Percentiles rank a stretch among this genome's conserved stretches.
These are phyloP conservation scores for Kondoa malvinella DNA, from an alignment of 768 basidiomycete genomes.

Conservation along the genomic window DNA sequence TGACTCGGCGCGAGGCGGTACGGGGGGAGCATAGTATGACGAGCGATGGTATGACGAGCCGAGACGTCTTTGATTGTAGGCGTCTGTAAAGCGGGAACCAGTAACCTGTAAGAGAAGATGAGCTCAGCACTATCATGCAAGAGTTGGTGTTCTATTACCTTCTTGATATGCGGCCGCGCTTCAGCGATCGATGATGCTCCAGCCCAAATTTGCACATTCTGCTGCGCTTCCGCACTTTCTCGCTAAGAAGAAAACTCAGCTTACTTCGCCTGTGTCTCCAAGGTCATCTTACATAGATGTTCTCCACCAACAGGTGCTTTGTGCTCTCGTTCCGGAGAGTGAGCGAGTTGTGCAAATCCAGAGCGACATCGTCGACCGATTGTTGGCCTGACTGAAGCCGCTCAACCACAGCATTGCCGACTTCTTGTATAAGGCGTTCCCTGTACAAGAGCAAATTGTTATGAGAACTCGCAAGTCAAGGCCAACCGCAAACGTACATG, in stretches of 20 bases:
- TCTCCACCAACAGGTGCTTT: constrained; percentile 88
- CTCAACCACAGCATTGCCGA: constrained; percentile 80
- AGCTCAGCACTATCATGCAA: not conserved
- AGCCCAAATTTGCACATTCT: constrained; percentile 73
- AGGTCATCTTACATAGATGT: constrained; percentile 47
- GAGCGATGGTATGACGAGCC: constrained; percentile 24
- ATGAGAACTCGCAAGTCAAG: not conserved
- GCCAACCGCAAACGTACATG: constrained; percentile 41
- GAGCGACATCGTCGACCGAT: constrained; percentile 89
- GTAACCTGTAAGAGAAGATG: constrained; percentile 46
- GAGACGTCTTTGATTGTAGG: constrained; percentile 54
- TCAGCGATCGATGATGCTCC: constrained; percentile 47
- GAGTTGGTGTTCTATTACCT: constrained; percentile 39
- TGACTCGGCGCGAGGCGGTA: constrained; percentile 14
- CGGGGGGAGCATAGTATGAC: constrained; percentile 17
- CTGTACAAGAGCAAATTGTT: not conserved
- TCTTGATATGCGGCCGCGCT: constrained; percentile 59
- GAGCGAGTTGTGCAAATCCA: constrained; percentile 78
- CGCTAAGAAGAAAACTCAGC: constrained; percentile 30
- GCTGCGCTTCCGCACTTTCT: constrained; percentile 67
- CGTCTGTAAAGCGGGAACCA: constrained; percentile 92
- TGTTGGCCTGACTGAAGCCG: constrained; percentile 83
- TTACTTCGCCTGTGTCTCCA: not conserved
- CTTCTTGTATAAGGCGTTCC: constrained; percentile 81
- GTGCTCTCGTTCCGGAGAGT: constrained; percentile 86